A percentile compares a stretch with the other conserved stretches of the same genome.
These are phyloP conservation scores for Passalora sequoiae DNA, from an alignment of 2,329 filamentous ascomycete genomes.

Conservation along the genomic window DNA sequence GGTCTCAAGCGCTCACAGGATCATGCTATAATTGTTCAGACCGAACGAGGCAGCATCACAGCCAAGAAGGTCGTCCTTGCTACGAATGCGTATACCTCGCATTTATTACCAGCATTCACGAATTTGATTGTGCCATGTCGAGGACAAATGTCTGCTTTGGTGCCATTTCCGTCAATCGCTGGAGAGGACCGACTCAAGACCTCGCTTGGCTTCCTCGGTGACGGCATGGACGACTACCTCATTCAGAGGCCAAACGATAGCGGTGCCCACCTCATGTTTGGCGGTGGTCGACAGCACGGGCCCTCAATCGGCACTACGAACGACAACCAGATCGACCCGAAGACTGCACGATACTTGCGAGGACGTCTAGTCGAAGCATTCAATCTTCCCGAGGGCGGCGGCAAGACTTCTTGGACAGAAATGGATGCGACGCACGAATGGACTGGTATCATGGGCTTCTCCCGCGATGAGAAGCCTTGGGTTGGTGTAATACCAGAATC, in stretches of 20 bases:
- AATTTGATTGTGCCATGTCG: constrained; percentile 71
- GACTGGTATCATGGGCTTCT: constrained; percentile 78
- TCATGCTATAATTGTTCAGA: constrained; percentile 44
- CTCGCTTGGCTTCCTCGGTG: constrained; percentile 62
- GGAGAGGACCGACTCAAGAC: constrained; percentile 44
- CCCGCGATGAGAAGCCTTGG: constrained; percentile 63
- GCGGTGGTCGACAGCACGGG: constrained; percentile 61
- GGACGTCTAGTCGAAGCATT: constrained; percentile 35
- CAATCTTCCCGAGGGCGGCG: constrained; percentile 30
- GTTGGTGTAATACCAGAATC: constrained; percentile 60
- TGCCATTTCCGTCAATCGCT: constrained; percentile 46
- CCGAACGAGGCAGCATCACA: constrained; percentile 61
- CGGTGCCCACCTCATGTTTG: constrained; percentile 60
- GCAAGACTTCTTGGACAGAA: constrained; percentile 35
- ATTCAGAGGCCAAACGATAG: constrained; percentile 57
- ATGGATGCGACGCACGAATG: constrained; percentile 52
- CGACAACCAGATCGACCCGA: constrained; percentile 54
- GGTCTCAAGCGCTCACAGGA: constrained; percentile 12
- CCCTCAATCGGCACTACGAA: constrained; percentile 54
- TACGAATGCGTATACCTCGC: constrained; percentile 79
- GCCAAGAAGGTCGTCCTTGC: constrained; percentile 66
- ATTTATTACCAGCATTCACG: constrained; percentile 63
- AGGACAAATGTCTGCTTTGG: constrained; percentile 65
- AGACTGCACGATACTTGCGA: constrained; percentile 54
- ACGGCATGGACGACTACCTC: constrained; percentile 64